A percentile compares a stretch with the other conserved stretches of the same genome.
These are phyloP conservation scores for Hemileia vastatrix DNA, from an alignment of 1,284 basidiomycete genomes.

Conservation along the genomic window DNA sequence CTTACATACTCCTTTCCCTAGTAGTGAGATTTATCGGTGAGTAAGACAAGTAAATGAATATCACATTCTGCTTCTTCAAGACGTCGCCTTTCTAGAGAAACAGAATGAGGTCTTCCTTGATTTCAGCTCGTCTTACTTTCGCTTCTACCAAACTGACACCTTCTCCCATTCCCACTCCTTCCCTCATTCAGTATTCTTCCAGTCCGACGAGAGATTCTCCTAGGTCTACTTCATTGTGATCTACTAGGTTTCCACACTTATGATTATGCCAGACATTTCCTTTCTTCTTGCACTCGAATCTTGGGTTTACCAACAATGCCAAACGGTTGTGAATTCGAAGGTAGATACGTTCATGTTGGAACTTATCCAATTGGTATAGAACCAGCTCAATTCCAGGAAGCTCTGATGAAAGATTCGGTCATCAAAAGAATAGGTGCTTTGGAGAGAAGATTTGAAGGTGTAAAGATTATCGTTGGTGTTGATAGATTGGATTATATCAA, in stretches of 20 bases:
- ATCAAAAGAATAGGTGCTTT: constrained; percentile 67
- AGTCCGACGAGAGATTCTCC: constrained; percentile 93
- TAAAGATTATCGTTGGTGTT: constrained; percentile 96
- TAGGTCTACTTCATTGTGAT: constrained; percentile 90
- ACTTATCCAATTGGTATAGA: constrained; percentile 99
- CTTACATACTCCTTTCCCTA: constrained; percentile 96
- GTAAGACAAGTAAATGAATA: constrained; percentile 29
- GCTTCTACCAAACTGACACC: constrained; percentile 65
- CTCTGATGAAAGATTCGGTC: constrained; percentile 67
- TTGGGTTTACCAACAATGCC: constrained; percentile 90
- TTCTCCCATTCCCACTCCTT: constrained; percentile 51
- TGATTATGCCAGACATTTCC: constrained; percentile 97
- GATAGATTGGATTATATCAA: constrained; percentile 99
- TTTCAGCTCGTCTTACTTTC: not conserved
- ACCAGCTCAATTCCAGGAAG: constrained; percentile 79
- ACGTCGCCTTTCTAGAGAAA: not conserved
- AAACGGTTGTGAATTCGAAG: constrained; percentile 93
- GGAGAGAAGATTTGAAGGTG: constrained; percentile 79
- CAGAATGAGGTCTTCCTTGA: not conserved
- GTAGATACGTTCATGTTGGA: constrained; percentile 87
- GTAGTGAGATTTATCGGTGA: constrained; percentile 91
- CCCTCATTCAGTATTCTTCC: constrained; percentile 27
- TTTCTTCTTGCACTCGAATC: constrained; percentile 94
- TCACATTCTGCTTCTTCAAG: not conserved
- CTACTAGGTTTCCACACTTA: constrained; percentile 98